phyloP scores from a whole-genome alignment of 2,329 filamentous ascomycete genomes.

The Chaetoscypha palmicola region DNA sequence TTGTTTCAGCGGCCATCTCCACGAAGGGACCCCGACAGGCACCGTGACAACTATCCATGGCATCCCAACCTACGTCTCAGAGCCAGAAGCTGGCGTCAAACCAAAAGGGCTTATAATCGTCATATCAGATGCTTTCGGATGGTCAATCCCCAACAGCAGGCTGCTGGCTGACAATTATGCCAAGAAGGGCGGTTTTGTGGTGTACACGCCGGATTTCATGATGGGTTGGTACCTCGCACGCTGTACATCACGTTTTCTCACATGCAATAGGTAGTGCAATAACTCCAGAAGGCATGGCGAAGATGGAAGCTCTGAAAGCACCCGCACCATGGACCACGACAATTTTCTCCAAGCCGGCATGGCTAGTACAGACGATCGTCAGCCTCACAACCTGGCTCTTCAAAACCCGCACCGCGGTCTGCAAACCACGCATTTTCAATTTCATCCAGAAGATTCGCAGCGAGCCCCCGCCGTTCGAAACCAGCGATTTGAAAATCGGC shows the following conservation, averaged over 20 bases:
- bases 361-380: slow-evolving; percentile 40
- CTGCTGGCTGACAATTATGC: slow-evolving; percentile 44
- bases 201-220: slow-evolving; percentile 48
- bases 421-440: slow-evolving; percentile 31
- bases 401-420: slow-evolving; percentile 23
- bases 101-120: slow-evolving; percentile 41
- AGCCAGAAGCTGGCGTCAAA: slow-evolving; percentile 27
- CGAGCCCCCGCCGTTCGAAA: slow-evolving; percentile 21
- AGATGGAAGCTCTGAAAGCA: slow-evolving; percentile 19
- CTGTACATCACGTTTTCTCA: not conserved
- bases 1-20: slow-evolving; percentile 35
- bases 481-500: slow-evolving; percentile 38
- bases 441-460: slow-evolving; percentile 35
- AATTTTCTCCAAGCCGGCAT: slow-evolving; percentile 28
- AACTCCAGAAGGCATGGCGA: slow-evolving; percentile 6
- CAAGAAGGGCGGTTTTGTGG: slow-evolving; percentile 36
- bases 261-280: slow-evolving; percentile 15
- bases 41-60: slow-evolving; percentile 37
- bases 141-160: slow-evolving; percentile 41
- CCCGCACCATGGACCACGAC: slow-evolving; percentile 20
- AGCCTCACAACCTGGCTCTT: slow-evolving; percentile 23
- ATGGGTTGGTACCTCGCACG: slow-evolving; percentile 33
- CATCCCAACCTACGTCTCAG: slow-evolving; percentile 38
- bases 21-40: slow-evolving; percentile 35
- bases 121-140: slow-evolving; percentile 45